Conservation (phyloP, 2,329 filamentous ascomycete genomes). For the Capronia coronata region DNA sequence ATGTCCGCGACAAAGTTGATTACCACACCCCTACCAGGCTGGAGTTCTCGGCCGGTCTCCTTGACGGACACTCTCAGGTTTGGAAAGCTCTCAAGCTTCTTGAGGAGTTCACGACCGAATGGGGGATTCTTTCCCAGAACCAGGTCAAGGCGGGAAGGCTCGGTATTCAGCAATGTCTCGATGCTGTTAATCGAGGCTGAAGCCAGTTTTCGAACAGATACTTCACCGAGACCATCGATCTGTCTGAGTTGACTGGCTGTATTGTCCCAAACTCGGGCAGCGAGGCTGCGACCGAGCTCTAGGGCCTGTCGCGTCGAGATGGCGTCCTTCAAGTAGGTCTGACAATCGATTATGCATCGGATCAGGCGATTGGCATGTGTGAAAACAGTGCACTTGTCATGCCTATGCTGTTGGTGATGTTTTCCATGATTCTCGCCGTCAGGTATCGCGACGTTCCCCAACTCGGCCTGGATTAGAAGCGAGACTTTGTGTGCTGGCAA, state of each 20-base stretch:
- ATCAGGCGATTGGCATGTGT: slow-evolving; percentile 63
- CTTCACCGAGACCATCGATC: slow-evolving; percentile 69
- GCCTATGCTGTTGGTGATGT: slow-evolving; percentile 38
- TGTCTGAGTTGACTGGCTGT: slow-evolving; percentile 76
- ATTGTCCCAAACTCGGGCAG: slow-evolving; percentile 74
- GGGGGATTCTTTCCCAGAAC: slow-evolving; percentile 73
- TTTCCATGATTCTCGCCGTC: slow-evolving; percentile 52
- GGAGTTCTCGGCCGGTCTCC: slow-evolving; percentile 41
- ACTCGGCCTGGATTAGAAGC: slow-evolving; percentile 67
- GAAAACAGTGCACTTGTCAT: slow-evolving; percentile 58
- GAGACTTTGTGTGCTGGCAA: slow-evolving; percentile 67
- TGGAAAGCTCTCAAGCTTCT: slow-evolving; percentile 64
- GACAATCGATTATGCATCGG: slow-evolving; percentile 70
- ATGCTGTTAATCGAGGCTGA: slow-evolving; percentile 65
- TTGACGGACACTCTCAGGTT: slow-evolving; percentile 53
- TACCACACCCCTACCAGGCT: slow-evolving; percentile 42
- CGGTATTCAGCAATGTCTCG: slow-evolving; percentile 59
- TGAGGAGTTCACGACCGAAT: slow-evolving; percentile 65
- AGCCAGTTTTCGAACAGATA: slow-evolving; percentile 66
- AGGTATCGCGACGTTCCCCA: slow-evolving; percentile 60
- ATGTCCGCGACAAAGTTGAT: slow-evolving; percentile 61
- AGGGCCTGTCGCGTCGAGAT: slow-evolving; percentile 62
- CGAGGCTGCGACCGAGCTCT: slow-evolving; percentile 69
- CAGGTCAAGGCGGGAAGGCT: slow-evolving; percentile 68
- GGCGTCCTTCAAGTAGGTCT: slow-evolving; percentile 57